These are phyloP conservation scores for Eucalyptus polybractea DNA, from an alignment of 345 rosid species.

Conservation along the genomic window DNA sequence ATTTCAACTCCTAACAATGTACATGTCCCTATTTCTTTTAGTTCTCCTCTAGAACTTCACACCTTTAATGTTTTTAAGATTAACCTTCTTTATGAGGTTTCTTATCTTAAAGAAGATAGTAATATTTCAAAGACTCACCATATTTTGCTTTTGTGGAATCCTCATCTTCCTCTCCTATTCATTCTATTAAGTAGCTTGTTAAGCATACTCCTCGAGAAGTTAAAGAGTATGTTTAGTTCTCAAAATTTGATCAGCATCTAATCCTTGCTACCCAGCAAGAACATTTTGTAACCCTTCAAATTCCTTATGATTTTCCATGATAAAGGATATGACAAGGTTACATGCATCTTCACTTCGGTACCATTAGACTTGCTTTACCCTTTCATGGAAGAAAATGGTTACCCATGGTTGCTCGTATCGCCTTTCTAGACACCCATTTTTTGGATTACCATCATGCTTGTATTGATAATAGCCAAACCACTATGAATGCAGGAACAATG, in stretches of 20 bases:
- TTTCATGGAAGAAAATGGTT: not conserved
- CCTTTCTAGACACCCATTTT: not conserved
- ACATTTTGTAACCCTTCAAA: not conserved
- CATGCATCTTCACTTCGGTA: not conserved
- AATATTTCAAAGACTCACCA: not conserved
- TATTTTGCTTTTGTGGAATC: not conserved
- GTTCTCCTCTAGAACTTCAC: not conserved
- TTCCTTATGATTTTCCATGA: not conserved
- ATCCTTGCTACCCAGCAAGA: not conserved
- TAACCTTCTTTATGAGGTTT: not conserved
- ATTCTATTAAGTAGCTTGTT: not conserved
- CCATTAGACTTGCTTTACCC: not conserved
- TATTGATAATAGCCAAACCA: not conserved
- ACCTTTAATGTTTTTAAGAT: no score
- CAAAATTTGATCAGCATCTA: not conserved
- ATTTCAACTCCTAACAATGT: not conserved
- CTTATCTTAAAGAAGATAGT: not conserved
- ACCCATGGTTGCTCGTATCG: not conserved
- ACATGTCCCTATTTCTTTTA: not conserved
- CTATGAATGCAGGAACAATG: not conserved
- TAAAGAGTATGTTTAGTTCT: not conserved
- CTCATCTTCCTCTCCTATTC: not conserved
- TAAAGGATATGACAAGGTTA: not conserved
- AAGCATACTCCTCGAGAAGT: not conserved
- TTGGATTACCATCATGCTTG: not conserved